These are phyloP conservation scores for Nicotiana obtusifolia DNA, from an alignment of 257 asterid species.

Conservation along the genomic window DNA sequence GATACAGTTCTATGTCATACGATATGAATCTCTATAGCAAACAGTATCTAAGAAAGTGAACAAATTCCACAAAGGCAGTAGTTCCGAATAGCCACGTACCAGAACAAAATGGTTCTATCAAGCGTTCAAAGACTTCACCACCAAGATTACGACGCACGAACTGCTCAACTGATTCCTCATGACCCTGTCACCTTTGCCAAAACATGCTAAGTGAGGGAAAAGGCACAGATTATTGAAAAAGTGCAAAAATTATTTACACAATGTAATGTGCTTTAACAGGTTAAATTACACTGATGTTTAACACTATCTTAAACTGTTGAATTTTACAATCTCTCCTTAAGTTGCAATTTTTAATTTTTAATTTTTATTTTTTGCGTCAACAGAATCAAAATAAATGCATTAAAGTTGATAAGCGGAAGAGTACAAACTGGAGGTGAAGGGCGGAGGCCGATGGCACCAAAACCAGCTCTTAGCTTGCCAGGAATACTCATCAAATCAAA, in stretches of 20 bases:
- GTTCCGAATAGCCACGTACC: slow-evolving; percentile 34
- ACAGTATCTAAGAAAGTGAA: background rate
- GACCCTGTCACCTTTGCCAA: slow-evolving; percentile 72
- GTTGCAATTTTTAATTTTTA: background rate
- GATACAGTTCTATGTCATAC: background rate
- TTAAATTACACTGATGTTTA: too few species aligned
- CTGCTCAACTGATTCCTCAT: slow-evolving; percentile 93
- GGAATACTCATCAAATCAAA: slow-evolving; percentile 84
- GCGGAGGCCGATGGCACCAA: slow-evolving; percentile 91
- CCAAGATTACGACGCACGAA: slow-evolving; percentile 97
- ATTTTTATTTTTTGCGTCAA: background rate
- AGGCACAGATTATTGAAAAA: background rate
- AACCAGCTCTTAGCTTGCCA: slow-evolving; percentile 91
- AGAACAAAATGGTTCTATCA: slow-evolving; percentile 97
- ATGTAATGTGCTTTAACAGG: too few species aligned
- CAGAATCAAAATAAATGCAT: background rate
- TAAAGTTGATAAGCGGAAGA: background rate
- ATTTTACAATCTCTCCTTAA: background rate
- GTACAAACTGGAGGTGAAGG: slow-evolving; percentile 88
- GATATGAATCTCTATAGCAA: background rate
- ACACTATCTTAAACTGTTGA: background rate
- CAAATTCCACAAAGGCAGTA: background rate
- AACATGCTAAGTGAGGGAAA: slow-evolving; percentile 26
- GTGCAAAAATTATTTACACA: background rate
- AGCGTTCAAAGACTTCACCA: slow-evolving; percentile 84